Evolutionary conservation across 345 rosid genomes (phyloP).

Genomic region (Cardamine occulta): DNA sequence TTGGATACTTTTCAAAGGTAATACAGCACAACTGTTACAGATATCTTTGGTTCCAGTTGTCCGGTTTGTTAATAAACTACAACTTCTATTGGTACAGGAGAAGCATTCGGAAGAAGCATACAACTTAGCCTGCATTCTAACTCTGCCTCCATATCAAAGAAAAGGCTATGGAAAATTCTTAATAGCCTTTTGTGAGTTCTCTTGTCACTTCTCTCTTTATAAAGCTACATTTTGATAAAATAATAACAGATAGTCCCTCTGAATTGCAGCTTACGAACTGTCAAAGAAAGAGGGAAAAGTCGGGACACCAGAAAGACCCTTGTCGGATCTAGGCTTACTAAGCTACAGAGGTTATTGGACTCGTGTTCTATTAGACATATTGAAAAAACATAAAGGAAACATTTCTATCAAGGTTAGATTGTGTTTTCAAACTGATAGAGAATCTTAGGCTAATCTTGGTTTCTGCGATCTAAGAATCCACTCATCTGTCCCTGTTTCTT

Average conservation of each 20-base stretch:
- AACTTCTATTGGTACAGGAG: slow-evolving; percentile 59
- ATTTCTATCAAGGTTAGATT: slow-evolving; percentile 81
- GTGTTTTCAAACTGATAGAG: slow-evolving; percentile 6
- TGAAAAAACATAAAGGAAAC: slow-evolving; percentile 92
- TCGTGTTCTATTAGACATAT: slow-evolving; percentile 85
- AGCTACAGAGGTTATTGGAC: slow-evolving; percentile 99
- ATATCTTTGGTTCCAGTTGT: slow-evolving; percentile 16
- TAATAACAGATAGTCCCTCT: not conserved
- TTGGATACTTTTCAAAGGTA: slow-evolving; percentile 86
- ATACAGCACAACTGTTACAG: not conserved
- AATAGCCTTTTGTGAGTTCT: slow-evolving; percentile 88
- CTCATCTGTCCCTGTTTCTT: not conserved
- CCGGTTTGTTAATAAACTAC: not conserved
- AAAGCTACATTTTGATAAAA: not conserved
- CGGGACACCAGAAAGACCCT: slow-evolving; percentile 97
- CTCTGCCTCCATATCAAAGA: slow-evolving; percentile 98
- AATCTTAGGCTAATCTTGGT: not conserved
- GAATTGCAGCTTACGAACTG: slow-evolving; percentile 82
- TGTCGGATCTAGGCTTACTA: slow-evolving; percentile 83
- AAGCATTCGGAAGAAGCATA: slow-evolving; percentile 97
- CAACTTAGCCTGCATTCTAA: slow-evolving; percentile 93
- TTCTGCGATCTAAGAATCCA: slow-evolving; percentile 1
- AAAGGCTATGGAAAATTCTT: slow-evolving; percentile 98
- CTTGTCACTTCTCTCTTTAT: not conserved
- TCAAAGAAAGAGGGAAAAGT: slow-evolving; percentile 97